These are phyloP conservation scores for Neobulgaria alba DNA, from an alignment of 2,329 filamentous ascomycete species.

Conservation along the genomic window DNA sequence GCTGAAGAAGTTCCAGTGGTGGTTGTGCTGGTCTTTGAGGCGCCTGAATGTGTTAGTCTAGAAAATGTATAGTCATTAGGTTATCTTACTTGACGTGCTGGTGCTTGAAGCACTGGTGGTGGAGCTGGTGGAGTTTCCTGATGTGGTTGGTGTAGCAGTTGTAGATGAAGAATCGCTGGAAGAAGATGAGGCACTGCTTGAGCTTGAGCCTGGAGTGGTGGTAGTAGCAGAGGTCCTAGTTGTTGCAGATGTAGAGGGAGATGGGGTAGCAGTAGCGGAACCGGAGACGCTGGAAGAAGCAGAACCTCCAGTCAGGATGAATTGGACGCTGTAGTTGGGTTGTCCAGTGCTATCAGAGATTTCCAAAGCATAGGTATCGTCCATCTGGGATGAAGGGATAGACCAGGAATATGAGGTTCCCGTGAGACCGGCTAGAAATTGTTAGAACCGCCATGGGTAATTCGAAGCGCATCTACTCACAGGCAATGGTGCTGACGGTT, in stretches of 20 bases:
- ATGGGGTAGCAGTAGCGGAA: slow-evolving; percentile 2
- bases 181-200: neutral
- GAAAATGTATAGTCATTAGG: too few relatives aligned
- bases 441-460: slow-evolving; percentile 4
- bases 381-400: slow-evolving; percentile 12
- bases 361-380: slow-evolving; percentile 21
- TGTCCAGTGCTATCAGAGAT: slow-evolving; percentile 15
- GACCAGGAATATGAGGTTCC: slow-evolving; percentile 20
- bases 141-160: slow-evolving; percentile 2
- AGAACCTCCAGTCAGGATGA: slow-evolving; percentile 18
- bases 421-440: slow-evolving; percentile 12
- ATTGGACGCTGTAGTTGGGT: slow-evolving; percentile 23
- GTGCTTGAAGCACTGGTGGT: neutral
- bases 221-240: slow-evolving; percentile 2
- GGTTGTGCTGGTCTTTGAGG: neutral
- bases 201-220: neutral
- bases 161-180: neutral
- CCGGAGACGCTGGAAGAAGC: slow-evolving; percentile 5
- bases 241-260: neutral
- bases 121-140: neutral
- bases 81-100: neutral
- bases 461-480: slow-evolving; percentile 11
- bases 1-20: neutral
- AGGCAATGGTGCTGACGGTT: slow-evolving; percentile 20
- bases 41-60: neutral